Base-by-base conservation (phyloP, 345 rosid genomes). In the Mercurialis annua region DNA sequence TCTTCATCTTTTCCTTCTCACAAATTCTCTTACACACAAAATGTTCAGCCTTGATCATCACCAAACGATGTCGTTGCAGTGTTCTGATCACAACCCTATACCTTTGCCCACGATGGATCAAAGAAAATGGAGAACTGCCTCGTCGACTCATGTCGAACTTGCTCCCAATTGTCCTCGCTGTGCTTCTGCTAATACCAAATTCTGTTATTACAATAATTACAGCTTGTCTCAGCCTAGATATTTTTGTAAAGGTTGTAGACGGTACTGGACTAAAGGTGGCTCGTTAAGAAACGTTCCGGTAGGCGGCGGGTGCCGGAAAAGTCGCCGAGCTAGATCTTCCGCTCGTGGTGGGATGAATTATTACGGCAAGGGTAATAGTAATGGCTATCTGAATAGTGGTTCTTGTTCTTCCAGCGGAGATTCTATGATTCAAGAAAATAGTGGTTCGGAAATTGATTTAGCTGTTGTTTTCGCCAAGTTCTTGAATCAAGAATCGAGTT, bases 241-340 rank as follows among this genome's bases (percentile, higher is more conserved):
- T 82, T 87, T 89, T 59, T 89, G 98, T 66, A 92, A 92, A 67
- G 84, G 81, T 44, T 92, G 98, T 54, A 74, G 96, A 26, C 69
- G 98, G 75, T 89, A 92, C 58, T 92, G 98, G 96, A 92, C 98
- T 23, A 87, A 86, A 76, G 98, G 98, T 0, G 98, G 98, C 16
- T 84, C 98, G 9, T 77, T 89, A 0, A 82, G 98, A 40, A 87
- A 92, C 59, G 86, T 92, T 40, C 98, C 98, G 0, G 88, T 87
- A 0, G 98, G 98, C 4, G 96, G 98, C 3, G 92, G 96, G 2
- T 89, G 92, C 62, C 89, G 96, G 14, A 89, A 86, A 80, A 82
- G 72, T 77, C 87, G 92, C 62, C 66, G 92, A 65, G 65, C 71
- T 71, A 80, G 62, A 76, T 70, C 86, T 29, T 67, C 66, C n/a